Base-by-base conservation (phyloP, 441 rosid genomes). In the Bruguiera hainesii region DNA sequence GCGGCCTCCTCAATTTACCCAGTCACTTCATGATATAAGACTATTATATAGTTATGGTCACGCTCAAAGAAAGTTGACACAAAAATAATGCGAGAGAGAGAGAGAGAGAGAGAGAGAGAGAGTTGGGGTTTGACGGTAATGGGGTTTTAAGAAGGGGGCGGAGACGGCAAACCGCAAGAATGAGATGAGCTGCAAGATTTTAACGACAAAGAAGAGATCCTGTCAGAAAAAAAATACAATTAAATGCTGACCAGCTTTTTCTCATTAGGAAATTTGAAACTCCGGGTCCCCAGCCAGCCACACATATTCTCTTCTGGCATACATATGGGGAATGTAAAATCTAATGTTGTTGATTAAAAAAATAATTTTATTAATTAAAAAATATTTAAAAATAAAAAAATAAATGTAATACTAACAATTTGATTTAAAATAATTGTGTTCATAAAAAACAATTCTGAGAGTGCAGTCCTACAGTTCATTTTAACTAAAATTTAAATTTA, bases 201-300 rank as follows among this genome's bases (percentile, higher is more conserved):
- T 71, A 76, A 65, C 78, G 76, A 80, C 80, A 76, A 42, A 48
- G 66, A 50, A 58, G 75, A 74, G 74, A 76, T 80, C 69, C 15
- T 71, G 76, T 75, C 81, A 72, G 80, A 64, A 3, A 28, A 57
- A 46, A 68, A 33, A 1, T 55, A 53, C 39, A 53, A 71, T 73
- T 74, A 28, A 66, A 58, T 1, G 26, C 6, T 37, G 4, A 26
- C 21, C 75, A 72, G 71, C 75, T 70, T 80, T 76, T 76, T 31
- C 20, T 46, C 29, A 53, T 10, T 21, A 5, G 58, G 21, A 53
- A 53, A 42, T 42, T 11, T 3, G 4, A 42, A 42, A 42, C 15
- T 42, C 48, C 48, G 3, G 48, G 48, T 13, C 15, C 16, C 48
- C 18, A 3, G 18, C 48, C 5, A 42, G 18, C 48, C 16, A 3